Conservation (phyloP, 352 stramenopile species). For the Globisporangium spinosum region DNA sequence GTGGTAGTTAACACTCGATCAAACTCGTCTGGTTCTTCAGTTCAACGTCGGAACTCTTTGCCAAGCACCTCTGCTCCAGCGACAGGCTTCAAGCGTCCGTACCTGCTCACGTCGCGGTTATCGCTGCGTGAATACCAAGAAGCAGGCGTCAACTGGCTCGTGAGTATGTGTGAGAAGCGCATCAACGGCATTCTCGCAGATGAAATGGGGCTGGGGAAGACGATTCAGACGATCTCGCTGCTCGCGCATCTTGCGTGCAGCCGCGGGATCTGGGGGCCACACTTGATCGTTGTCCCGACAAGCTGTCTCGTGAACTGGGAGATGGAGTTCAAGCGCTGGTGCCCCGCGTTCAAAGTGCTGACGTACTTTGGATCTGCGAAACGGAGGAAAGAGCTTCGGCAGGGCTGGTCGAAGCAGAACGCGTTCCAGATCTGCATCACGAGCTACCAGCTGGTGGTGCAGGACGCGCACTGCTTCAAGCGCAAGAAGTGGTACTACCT, state of each 20-base stretch:
- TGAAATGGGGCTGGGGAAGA: conserved; percentile 96
- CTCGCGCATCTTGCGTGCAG: conserved; percentile 92
- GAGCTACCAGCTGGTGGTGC: conserved; percentile 97
- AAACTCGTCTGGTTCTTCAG: background rate
- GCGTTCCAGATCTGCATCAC: conserved; percentile 98
- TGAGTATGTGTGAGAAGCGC: conserved; percentile 94
- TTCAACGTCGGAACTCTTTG: background rate
- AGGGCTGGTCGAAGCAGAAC: conserved; percentile 96
- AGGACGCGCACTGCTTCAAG: conserved; percentile 97
- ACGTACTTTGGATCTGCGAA: conserved; percentile 99
- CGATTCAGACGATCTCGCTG: conserved; percentile 98
- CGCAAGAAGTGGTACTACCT: conserved; percentile 99
- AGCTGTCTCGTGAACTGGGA: conserved; percentile 99
- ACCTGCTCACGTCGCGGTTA: conserved; percentile 61
- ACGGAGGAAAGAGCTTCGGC: conserved; percentile 84
- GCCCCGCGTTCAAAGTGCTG: conserved; percentile 95
- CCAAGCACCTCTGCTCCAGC: background rate
- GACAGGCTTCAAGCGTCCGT: conserved; percentile 54
- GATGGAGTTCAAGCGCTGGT: conserved; percentile 98
- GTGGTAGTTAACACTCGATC: background rate
- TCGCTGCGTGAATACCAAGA: conserved; percentile 77
- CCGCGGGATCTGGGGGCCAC: conserved; percentile 94
- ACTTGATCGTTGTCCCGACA: conserved; percentile 98
- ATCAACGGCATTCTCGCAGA: conserved; percentile 99
- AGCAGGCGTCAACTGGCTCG: conserved; percentile 95